Evolutionary conservation across 2,329 filamentous ascomycete species (phyloP).

Genomic region (Fusarium irregulare): DNA sequence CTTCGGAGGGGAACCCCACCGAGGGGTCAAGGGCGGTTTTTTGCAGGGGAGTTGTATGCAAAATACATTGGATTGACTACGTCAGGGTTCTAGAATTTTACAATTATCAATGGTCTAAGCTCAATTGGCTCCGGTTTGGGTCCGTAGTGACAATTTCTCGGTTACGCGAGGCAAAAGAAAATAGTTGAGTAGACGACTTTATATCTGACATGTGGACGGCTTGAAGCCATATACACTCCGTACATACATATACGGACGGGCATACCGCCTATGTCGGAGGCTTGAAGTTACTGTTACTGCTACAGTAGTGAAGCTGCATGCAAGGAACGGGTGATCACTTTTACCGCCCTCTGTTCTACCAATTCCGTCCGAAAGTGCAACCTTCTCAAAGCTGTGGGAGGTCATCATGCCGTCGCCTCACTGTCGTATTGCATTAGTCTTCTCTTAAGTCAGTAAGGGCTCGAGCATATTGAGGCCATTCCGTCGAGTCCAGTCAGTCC

Average conservation of each 20-base stretch:
- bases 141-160: constrained; percentile 18
- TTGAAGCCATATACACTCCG: background rate
- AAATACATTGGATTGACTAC: constrained; percentile 35
- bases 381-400: constrained; percentile 19
- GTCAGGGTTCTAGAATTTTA: constrained; percentile 44
- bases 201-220: background rate
- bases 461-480: background rate
- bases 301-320: constrained; percentile 13
- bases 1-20: constrained; percentile 48
- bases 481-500: too few relatives aligned
- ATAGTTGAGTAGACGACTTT: background rate
- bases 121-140: constrained; percentile 42
- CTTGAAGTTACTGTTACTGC: background rate
- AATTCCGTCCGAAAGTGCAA: constrained; percentile 12
- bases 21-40: constrained; percentile 36
- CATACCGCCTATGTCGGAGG: constrained; percentile 18
- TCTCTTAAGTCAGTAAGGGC: background rate
- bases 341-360: constrained; percentile 14
- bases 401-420: constrained; percentile 13
- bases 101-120: constrained; percentile 46
- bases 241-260: background rate
- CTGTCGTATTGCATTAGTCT: constrained; percentile 17
- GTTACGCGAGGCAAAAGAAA: constrained; percentile 7
- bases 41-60: constrained; percentile 28
- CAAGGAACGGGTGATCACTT: constrained; percentile 27